A percentile compares a stretch with the other conserved stretches of the same genome.
Evolutionary conservation across 768 basidiomycete species (phyloP).

Genomic region (Cystobasidium tubakii): DNA sequence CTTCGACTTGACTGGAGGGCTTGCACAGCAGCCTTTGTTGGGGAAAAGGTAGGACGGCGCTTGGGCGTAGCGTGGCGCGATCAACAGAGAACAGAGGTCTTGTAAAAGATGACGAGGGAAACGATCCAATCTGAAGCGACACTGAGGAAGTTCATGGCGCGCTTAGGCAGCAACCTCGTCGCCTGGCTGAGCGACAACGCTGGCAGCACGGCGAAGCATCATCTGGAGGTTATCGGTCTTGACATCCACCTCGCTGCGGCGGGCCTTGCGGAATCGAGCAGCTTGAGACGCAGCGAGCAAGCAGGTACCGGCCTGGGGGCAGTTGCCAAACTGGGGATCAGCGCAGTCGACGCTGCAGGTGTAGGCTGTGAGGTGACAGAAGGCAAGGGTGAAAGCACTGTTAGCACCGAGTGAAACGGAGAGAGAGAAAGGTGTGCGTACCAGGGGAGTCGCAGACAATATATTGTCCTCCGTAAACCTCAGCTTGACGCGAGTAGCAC

Average conservation of each 20-base stretch:
- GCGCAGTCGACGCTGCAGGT: background rate
- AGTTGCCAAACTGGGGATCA: background rate
- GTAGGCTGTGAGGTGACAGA: background rate
- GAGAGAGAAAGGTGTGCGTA: background rate
- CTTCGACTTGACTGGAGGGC: background rate
- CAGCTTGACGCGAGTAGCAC: background rate
- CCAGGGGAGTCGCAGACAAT: slow-evolving; percentile 3
- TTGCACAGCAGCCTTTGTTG: background rate
- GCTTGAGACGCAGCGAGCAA: slow-evolving; percentile 11
- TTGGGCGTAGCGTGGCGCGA: too few relatives aligned
- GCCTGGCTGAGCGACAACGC: background rate
- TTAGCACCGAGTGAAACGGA: background rate
- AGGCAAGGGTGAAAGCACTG: background rate
- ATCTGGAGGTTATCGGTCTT: background rate
- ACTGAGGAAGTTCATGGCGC: too few relatives aligned
- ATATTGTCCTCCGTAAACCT: background rate
- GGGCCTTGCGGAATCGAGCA: slow-evolving; percentile 21
- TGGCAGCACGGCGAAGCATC: slow-evolving; percentile 10
- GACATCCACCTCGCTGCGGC: background rate
- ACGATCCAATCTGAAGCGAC: too few relatives aligned
- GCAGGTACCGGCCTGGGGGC: slow-evolving; percentile 10
- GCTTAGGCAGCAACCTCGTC: slow-evolving; percentile 12
- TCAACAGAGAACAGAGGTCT: too few relatives aligned
- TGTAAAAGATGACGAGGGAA: too few relatives aligned
- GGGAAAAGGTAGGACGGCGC: too few relatives aligned